These are phyloP conservation scores for Alloascoidea hylecoeti DNA, from an alignment of 805 yeast species.

Conservation along the genomic window DNA sequence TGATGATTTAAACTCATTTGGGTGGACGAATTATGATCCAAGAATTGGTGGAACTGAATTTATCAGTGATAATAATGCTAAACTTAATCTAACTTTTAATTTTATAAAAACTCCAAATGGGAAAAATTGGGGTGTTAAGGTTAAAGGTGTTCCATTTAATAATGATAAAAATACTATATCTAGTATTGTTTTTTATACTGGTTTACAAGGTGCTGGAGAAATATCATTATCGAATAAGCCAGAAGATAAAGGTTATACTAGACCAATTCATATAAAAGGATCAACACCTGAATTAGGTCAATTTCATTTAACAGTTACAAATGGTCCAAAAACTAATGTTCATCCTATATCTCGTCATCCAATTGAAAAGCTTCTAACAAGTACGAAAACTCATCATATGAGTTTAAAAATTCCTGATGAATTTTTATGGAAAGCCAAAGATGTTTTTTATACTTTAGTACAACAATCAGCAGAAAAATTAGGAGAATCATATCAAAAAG, in stretches of 20 bases:
- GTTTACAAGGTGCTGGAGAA: constrained; percentile 43
- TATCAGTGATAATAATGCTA: constrained; percentile 52
- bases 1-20: constrained; percentile 59
- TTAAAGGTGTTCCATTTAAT: constrained; percentile 48
- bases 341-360: constrained; percentile 45
- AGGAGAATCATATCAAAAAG: constrained; percentile 16
- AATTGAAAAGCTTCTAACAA: constrained; percentile 10
- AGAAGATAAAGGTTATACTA: constrained; percentile 18
- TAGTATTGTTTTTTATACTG: constrained; percentile 67
- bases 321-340: constrained; percentile 30
- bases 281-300: constrained; percentile 48
- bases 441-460: constrained; percentile 53
- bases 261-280: constrained; percentile 31
- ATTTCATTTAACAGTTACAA: constrained; percentile 46
- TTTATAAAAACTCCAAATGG: constrained; percentile 63
- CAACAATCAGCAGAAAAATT: constrained; percentile 52
- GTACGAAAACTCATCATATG: constrained; percentile 41
- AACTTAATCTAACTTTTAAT: constrained; percentile 49
- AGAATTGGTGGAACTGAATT: constrained; percentile 74
- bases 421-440: constrained; percentile 65
- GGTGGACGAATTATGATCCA: constrained; percentile 85
- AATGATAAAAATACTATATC: constrained; percentile 34
- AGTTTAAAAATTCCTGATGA: constrained; percentile 61
- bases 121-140: constrained; percentile 68
- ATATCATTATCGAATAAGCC: constrained; percentile 15